phyloP scores from a whole-genome alignment of 2,329 filamentous ascomycete species.

The Fusarium torreyae region DNA sequence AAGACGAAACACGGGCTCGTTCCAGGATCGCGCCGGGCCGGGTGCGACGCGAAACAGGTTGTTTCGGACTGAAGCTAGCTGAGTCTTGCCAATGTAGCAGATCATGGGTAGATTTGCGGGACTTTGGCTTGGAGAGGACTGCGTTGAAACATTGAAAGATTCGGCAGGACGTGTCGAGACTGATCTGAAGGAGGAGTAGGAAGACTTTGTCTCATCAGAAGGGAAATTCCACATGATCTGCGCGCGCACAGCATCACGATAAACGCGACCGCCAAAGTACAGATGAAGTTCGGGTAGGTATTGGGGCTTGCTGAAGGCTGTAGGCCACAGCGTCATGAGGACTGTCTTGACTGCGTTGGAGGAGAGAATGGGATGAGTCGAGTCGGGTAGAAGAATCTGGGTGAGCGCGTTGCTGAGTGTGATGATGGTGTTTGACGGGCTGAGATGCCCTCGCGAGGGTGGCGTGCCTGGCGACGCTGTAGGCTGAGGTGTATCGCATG shows the following conservation, averaged over 20 bases:
- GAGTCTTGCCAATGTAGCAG: conserved; percentile 64
- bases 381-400: conserved; percentile 57
- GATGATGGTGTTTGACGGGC: conserved; percentile 60
- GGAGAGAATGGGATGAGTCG: conserved; percentile 54
- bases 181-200: conserved; percentile 55
- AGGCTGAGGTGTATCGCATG: conserved; percentile 61
- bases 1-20: conserved; percentile 64
- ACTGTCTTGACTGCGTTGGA: conserved; percentile 61
- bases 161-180: conserved; percentile 56
- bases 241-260: conserved; percentile 62
- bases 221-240: conserved; percentile 66
- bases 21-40: conserved; percentile 59
- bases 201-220: conserved; percentile 43
- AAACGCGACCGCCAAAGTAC: conserved; percentile 64
- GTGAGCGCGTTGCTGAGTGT: conserved; percentile 62
- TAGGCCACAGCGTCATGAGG: conserved; percentile 62
- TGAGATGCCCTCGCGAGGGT: conserved; percentile 56
- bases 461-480: conserved; percentile 51
- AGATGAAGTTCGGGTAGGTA: conserved; percentile 62
- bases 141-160: conserved; percentile 48
- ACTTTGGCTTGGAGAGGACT: conserved; percentile 44
- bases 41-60: conserved; percentile 63
- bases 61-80: conserved; percentile 62
- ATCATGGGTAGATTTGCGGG: conserved; percentile 55
- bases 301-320: conserved; percentile 51